These are phyloP conservation scores for Straminergon stramineum DNA, from an alignment of 225 moss, liverwort and hornwort species.

Conservation along the genomic window DNA sequence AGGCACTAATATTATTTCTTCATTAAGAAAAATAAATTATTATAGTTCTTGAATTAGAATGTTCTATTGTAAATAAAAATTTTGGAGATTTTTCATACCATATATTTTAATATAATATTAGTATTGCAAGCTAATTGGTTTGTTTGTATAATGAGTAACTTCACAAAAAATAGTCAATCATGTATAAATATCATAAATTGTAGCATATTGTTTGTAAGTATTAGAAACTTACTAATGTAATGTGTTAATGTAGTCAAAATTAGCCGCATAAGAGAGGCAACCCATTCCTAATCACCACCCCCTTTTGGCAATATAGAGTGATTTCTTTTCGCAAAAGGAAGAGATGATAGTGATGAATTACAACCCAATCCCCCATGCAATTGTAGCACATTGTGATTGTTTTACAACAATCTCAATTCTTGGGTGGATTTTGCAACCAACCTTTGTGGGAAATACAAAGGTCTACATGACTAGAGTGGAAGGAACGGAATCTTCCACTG, in stretches of 20 bases:
- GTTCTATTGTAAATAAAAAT: rapidly evolving
- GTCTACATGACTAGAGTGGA: no score
- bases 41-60: neutral
- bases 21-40: neutral
- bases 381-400: no score
- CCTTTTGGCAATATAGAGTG: no score
- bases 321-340: no score
- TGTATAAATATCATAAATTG: neutral
- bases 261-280: neutral
- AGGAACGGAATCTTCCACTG: no score
- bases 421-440: no score
- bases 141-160: neutral
- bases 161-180: neutral
- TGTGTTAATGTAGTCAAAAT: neutral
- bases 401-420: no score
- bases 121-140: neutral
- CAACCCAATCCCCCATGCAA: no score
- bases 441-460: no score
- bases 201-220: neutral
- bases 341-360: no score
- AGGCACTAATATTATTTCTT: rapidly evolving
- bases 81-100: neutral
- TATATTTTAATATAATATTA: neutral
- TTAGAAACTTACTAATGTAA: neutral
- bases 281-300: no score